These are phyloP conservation scores for Penicillium sp. DNA, from an alignment of 2,329 filamentous ascomycete genomes.

Conservation along the genomic window DNA sequence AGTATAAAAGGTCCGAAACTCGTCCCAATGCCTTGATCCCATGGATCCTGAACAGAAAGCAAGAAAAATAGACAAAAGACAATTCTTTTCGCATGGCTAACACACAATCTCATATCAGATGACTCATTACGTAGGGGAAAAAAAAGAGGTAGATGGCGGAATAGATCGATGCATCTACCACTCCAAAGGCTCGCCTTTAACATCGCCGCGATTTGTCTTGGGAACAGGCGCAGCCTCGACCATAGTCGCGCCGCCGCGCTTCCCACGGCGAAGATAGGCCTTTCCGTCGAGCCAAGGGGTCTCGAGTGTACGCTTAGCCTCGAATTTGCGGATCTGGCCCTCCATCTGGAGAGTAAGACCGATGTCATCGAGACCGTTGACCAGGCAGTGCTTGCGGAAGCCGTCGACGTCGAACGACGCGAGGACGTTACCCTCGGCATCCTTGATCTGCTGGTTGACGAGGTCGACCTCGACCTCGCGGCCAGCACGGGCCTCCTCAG, in stretches of 20 bases:
- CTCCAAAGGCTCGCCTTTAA: conserved; percentile 82
- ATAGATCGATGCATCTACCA: conserved; percentile 65
- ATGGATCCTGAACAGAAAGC: background rate
- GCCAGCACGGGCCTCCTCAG: conserved; percentile 76
- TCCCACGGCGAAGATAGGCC: conserved; percentile 70
- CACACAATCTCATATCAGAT: conserved; percentile 3
- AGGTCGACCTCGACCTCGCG: conserved; percentile 89
- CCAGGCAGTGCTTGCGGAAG: conserved; percentile 91
- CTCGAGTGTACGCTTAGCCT: conserved; percentile 73
- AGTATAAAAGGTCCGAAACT: background rate
- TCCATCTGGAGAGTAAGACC: conserved; percentile 92
- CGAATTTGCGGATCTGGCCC: conserved; percentile 83
- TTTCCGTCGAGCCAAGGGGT: conserved; percentile 92
- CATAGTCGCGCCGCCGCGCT: conserved; percentile 61
- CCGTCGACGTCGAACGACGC: conserved; percentile 85
- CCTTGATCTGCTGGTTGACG: conserved; percentile 80
- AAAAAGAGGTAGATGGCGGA: background rate
- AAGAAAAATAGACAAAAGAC: background rate
- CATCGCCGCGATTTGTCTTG: conserved; percentile 86
- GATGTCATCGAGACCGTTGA: conserved; percentile 95
- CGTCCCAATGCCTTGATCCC: conserved; percentile 5
- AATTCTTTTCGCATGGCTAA: background rate
- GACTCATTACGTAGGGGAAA: conserved; percentile 2
- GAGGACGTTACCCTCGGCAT: conserved; percentile 73
- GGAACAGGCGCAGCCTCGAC: conserved; percentile 73